Conservation (phyloP, 2,329 filamentous ascomycete species). For the Tothia fuscella region DNA sequence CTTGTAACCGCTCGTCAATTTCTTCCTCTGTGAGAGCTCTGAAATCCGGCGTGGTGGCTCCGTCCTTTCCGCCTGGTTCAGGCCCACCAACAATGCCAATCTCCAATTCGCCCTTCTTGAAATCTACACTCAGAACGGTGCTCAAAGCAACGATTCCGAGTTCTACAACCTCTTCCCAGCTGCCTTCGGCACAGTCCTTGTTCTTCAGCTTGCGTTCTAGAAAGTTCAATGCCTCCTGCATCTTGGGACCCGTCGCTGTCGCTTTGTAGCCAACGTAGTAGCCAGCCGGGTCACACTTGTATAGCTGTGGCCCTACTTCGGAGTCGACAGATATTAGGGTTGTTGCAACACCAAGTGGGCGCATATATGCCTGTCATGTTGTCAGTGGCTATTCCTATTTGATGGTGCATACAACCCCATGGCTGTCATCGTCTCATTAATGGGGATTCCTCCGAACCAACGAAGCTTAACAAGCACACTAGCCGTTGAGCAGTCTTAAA, state of each 20-base stretch:
- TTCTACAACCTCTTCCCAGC: constrained; percentile 96
- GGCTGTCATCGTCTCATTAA: no score
- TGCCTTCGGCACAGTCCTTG: constrained; percentile 86
- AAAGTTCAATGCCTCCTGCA: constrained; percentile 96
- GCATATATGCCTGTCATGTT: constrained; percentile 78
- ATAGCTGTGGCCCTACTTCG: constrained; percentile 86
- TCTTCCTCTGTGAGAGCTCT: constrained; percentile 88
- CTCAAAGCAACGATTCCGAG: constrained; percentile 89
- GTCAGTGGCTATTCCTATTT: not conserved
- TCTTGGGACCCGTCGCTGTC: constrained; percentile 92
- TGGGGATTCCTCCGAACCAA: no score
- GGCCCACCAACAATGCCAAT: constrained; percentile 94
- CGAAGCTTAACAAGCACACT: no score
- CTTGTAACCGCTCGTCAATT: constrained; percentile 95
- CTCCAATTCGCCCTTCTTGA: constrained; percentile 98
- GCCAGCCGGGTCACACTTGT: constrained; percentile 95
- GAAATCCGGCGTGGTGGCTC: constrained; percentile 60
- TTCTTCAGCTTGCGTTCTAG: constrained; percentile 99
- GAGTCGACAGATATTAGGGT: constrained; percentile 90
- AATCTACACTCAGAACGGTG: constrained; percentile 95
- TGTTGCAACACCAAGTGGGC: constrained; percentile 87
- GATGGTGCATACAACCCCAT: constrained; percentile 1
- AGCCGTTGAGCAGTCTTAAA: no score
- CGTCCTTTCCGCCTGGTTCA: constrained; percentile 68
- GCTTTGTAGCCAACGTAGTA: constrained; percentile 99